These are phyloP conservation scores for Willaertia magna DNA, from an alignment of 208 protist species.

Conservation along the genomic window DNA sequence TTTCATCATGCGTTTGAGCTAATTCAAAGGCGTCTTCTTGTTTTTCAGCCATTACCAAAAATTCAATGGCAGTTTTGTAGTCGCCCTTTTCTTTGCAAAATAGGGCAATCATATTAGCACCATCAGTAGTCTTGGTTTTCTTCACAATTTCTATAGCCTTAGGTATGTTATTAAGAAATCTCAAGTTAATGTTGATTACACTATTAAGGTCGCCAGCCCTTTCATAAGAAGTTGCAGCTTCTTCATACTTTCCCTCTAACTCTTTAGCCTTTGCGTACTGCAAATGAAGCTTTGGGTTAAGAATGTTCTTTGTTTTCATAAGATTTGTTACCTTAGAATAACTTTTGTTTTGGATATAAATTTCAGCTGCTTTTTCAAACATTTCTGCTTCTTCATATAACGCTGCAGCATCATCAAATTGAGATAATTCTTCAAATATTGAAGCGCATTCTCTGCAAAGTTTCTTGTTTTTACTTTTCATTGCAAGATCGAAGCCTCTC, in stretches of 20 bases:
- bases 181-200: constrained; percentile 80
- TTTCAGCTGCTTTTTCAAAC: constrained; percentile 67
- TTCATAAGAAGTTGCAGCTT: constrained; percentile 76
- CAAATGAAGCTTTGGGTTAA: constrained; percentile 56
- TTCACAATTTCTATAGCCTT: constrained; percentile 86
- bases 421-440: constrained; percentile 73
- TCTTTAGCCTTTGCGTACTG: constrained; percentile 49
- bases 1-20: constrained; percentile 62
- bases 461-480: constrained; percentile 44
- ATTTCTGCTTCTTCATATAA: constrained; percentile 78
- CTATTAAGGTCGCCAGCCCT: constrained; percentile 84
- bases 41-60: constrained; percentile 81
- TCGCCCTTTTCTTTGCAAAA: constrained; percentile 59
- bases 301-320: constrained; percentile 66
- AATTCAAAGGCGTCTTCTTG: constrained; percentile 78
- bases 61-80: constrained; percentile 78
- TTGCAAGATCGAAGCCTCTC: constrained; percentile 60
- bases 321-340: constrained; percentile 66
- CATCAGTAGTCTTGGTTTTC: constrained; percentile 66
- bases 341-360: constrained; percentile 82
- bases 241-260: constrained; percentile 60
- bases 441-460: constrained; percentile 74
- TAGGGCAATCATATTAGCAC: constrained; percentile 71
- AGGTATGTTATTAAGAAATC: constrained; percentile 74
- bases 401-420: constrained; percentile 77